Base-by-base conservation (phyloP, 2,329 filamentous ascomycete genomes). In the Metarhizium rileyi region DNA sequence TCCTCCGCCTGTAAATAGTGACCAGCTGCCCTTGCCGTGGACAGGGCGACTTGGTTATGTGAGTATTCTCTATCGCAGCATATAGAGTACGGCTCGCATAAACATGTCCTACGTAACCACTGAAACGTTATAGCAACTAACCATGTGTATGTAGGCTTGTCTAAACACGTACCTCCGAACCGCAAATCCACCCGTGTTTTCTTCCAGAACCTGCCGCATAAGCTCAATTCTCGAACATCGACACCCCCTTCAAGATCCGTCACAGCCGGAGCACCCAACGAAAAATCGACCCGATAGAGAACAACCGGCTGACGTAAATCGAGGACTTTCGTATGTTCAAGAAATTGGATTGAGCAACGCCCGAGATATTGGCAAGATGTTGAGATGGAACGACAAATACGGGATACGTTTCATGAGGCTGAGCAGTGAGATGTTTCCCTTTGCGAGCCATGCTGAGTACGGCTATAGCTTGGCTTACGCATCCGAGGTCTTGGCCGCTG, bases 381-480 rank as follows among this genome's bases (percentile, higher is more conserved):
- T 96, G 8, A 78, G 81, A 1, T 97, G 91, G 91, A 96, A 97
- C 61, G 84, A 94, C 55, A 86, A 81, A 57, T 96, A 91, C 56
- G 84, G 85, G 36, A 97, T 97, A 67, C 90, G 83, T 57, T 96
- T 97, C 64, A 81, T 97, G 79, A 81, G 91, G 1, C 73, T 97
- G 20, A 95, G 88, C 57, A 95, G 88, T 49, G 91, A 96, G 58
- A 96, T 96, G 87, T 97, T 97, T 56, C 91, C 91, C 0, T 96
- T 96, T 64, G 91, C 91, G 2, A 94, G 87, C 55, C 91, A 97
- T 60, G 77, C 79, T 23, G 85, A 88, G 53, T 85, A 95, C 56
- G 91, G 90, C 0, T 97, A 97, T 66, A 85, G 81, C 57, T 74
- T 97, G 12, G 83, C 82, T 0, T 96, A 96, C 63, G 91, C 90